phyloP scores from a whole-genome alignment of 768 basidiomycete species.

The Arthromyces matolae region DNA sequence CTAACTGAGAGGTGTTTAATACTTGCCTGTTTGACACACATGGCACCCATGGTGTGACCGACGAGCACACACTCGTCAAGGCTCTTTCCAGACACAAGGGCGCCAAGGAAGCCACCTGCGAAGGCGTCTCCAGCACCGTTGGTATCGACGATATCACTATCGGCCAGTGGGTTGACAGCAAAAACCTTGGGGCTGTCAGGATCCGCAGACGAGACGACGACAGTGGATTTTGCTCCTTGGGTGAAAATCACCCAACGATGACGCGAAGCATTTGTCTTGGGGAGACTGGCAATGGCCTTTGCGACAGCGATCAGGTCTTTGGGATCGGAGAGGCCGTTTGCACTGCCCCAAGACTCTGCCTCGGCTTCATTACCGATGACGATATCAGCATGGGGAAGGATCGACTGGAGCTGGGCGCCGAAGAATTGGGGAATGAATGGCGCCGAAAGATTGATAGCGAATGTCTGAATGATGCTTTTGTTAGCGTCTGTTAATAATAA shows the following conservation, averaged over 20 bases:
- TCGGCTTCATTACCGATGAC: constrained; percentile 97
- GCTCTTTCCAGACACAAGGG: constrained; percentile 71
- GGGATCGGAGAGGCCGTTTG: constrained; percentile 63
- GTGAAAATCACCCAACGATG: constrained; percentile 88
- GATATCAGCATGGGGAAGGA: constrained; percentile 84
- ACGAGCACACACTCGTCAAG: constrained; percentile 74
- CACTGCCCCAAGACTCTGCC: constrained; percentile 80
- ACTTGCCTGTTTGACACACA: constrained; percentile 78
- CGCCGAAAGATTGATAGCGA: constrained; percentile 91
- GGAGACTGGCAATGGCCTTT: constrained; percentile 64
- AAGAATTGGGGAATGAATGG: constrained; percentile 98
- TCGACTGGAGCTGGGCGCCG: constrained; percentile 69
- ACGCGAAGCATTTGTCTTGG: constrained; percentile 72
- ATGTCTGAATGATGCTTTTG: constrained; percentile 49
- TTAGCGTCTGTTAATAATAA: constrained; percentile 1
- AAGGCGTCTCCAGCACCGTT: constrained; percentile 99
- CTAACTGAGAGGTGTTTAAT: neutral
- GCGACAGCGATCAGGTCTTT: constrained; percentile 70
- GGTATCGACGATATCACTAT: constrained; percentile 83
- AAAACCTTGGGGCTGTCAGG: constrained; percentile 53
- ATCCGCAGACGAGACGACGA: constrained; percentile 62
- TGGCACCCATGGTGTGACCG: constrained; percentile 83
- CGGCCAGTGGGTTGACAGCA: constrained; percentile 53
- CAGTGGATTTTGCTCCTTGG: constrained; percentile 77
- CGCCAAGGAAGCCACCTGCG: constrained; percentile 93